Percentiles rank a stretch among this genome's conserved stretches.
These are phyloP conservation scores for Diaporthe eres DNA, from an alignment of 2,329 filamentous ascomycete species.

Conservation along the genomic window DNA sequence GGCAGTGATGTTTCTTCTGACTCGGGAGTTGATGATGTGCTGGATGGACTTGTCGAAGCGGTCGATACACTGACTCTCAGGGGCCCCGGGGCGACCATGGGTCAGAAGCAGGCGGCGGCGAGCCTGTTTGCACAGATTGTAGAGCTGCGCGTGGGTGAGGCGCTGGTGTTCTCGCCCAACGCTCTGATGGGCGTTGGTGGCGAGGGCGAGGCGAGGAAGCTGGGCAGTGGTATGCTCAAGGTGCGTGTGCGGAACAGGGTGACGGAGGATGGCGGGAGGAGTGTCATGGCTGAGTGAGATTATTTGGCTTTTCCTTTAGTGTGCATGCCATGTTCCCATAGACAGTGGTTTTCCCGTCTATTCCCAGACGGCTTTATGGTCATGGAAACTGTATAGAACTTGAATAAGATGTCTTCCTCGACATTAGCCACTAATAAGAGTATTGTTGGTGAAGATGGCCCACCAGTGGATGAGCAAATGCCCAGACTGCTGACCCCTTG, in stretches of 20 bases:
- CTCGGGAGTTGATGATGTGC: constrained; percentile 4
- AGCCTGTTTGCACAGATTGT: constrained; percentile 61
- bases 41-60: constrained; percentile 6
- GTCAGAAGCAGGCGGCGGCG: constrained; percentile 44
- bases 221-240: constrained; percentile 57
- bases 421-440: neutral
- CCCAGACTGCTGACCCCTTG: neutral
- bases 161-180: constrained; percentile 62
- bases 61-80: constrained; percentile 40
- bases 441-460: neutral
- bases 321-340: neutral
- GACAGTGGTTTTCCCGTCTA: no score
- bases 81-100: neutral
- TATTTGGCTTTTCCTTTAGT: constrained; percentile 25
- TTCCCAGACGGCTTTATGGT: neutral
- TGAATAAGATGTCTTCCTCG: neutral
- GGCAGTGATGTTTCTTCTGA: neutral
- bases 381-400: neutral
- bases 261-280: constrained; percentile 60
- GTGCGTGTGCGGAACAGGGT: constrained; percentile 58
- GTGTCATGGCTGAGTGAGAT: constrained; percentile 57
- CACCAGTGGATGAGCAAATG: neutral
- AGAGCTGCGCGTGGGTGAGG: constrained; percentile 59
- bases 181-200: constrained; percentile 53
- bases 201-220: constrained; percentile 43